phyloP scores from a whole-genome alignment of 495 filamentous ascomycete species.

The Aspergillus sparsus region DNA sequence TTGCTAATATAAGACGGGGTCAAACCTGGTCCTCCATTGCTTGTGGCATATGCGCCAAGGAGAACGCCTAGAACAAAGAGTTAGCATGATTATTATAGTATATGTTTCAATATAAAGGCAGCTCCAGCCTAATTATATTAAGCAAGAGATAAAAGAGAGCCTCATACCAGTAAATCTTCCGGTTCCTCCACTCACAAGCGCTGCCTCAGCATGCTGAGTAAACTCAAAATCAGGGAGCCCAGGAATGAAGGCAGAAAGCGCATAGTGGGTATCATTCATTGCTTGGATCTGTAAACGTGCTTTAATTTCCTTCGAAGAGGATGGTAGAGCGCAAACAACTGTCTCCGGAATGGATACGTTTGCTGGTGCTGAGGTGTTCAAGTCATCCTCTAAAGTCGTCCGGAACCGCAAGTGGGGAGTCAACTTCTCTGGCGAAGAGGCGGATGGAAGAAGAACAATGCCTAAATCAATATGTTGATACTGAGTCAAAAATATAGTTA shows the following conservation, averaged over 20 bases:
- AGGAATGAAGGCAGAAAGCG: constrained; percentile 17
- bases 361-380: constrained; percentile 14
- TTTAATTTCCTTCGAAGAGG: constrained; percentile 3
- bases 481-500: constrained; percentile 22
- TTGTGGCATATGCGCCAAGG: constrained; percentile 28
- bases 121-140: neutral
- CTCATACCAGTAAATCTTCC: constrained; percentile 22
- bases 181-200: constrained; percentile 23
- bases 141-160: neutral
- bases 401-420: constrained; percentile 9
- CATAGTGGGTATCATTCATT: constrained; percentile 23
- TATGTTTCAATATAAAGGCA: neutral
- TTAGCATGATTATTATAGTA: neutral
- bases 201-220: constrained; percentile 6
- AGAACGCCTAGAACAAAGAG: constrained; percentile 10
- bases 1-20: constrained; percentile 18
- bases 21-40: constrained; percentile 16
- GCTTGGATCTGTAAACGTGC: constrained; percentile 21
- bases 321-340: constrained; percentile 8
- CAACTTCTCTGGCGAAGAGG: constrained; percentile 1
- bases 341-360: constrained; percentile 15
- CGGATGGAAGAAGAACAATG: constrained; percentile 10
- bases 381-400: constrained; percentile 10
- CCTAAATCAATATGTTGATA: constrained; percentile 22
- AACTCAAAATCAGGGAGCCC: constrained; percentile 1